A percentile compares a stretch with the other conserved stretches of the same genome.
These are phyloP conservation scores for Teratosphaeria nubilosa DNA, from an alignment of 2,329 filamentous ascomycete genomes.

Conservation along the genomic window DNA sequence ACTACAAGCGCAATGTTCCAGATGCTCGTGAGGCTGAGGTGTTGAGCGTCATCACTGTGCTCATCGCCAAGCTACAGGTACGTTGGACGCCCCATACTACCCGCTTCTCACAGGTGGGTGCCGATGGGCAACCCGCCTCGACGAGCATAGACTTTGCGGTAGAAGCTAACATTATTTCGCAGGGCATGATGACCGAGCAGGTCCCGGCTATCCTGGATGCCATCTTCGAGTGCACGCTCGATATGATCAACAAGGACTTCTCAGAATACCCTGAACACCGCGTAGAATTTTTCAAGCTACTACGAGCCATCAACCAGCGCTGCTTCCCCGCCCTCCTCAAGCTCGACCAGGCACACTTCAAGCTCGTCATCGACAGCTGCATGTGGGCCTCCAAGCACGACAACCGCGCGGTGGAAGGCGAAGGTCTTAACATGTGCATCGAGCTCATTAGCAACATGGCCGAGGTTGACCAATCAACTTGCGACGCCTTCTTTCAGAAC, in stretches of 20 bases:
- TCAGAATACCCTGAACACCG: conserved; percentile 97
- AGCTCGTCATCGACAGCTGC: conserved; percentile 98
- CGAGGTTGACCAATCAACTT: conserved; percentile 65
- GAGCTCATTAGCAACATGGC: conserved; percentile 97
- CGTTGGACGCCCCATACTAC: conserved; percentile 48
- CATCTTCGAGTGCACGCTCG: conserved; percentile 93
- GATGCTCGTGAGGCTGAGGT: conserved; percentile 95
- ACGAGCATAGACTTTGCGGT: conserved; percentile 1
- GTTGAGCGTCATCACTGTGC: conserved; percentile 91
- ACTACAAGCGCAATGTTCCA: conserved; percentile 95
- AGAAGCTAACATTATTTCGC: conserved; percentile 20
- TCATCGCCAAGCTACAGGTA: conserved; percentile 93
- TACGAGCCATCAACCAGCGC: conserved; percentile 90
- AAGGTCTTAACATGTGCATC: conserved; percentile 94
- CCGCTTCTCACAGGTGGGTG: conserved; percentile 34
- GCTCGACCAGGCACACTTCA: conserved; percentile 93
- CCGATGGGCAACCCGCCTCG: background rate
- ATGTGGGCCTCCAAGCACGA: conserved; percentile 99
- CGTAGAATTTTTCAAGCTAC: conserved; percentile 98
- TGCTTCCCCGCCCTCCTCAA: conserved; percentile 94
- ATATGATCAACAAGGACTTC: conserved; percentile 99
- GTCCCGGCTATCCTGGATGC: conserved; percentile 97
- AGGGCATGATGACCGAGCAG: conserved; percentile 96
- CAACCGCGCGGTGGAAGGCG: conserved; percentile 93
- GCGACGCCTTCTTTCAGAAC: conserved; percentile 93